These are phyloP conservation scores for Cyclotella choctawhatcheeana DNA, from an alignment of 108 stramenopile species.

Conservation along the genomic window DNA sequence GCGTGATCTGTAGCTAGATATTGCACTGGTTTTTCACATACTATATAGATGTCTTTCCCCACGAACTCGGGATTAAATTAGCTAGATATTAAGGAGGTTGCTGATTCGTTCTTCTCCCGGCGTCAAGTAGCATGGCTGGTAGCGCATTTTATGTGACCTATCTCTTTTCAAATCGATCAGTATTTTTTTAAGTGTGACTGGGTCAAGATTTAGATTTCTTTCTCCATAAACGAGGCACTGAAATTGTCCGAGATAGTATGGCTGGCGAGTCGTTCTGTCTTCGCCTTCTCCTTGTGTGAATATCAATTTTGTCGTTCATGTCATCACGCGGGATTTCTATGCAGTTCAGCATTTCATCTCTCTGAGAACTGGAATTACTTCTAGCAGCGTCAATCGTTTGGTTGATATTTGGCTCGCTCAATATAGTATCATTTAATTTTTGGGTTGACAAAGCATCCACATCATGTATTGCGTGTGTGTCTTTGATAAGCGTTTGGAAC, in stretches of 20 bases:
- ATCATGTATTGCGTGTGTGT: background rate
- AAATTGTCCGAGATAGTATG: background rate
- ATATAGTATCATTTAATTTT: background rate
- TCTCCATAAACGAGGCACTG: constrained; percentile 1
- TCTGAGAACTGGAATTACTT: background rate
- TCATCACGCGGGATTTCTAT: background rate
- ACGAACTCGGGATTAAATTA: too few species aligned
- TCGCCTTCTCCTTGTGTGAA: background rate
- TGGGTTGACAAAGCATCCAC: background rate
- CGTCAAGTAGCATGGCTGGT: too few species aligned
- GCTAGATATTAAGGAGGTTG: too few species aligned
- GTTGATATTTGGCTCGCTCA: background rate
- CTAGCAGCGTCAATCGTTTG: background rate
- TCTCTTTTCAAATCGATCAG: too few species aligned
- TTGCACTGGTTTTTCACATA: too few species aligned
- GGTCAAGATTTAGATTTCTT: constrained; percentile 2
- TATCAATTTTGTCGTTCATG: background rate
- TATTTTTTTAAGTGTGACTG: too few species aligned
- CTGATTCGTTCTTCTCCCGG: too few species aligned
- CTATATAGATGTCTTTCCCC: too few species aligned
- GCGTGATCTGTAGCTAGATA: too few species aligned
- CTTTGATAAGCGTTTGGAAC: background rate
- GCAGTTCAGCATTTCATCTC: background rate
- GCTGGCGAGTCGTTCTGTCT: background rate
- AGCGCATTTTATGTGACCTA: too few species aligned